A percentile compares a stretch with the other conserved stretches of the same genome.
Conservation (phyloP, 768 basidiomycete species). For the Cyathus striatus region DNA sequence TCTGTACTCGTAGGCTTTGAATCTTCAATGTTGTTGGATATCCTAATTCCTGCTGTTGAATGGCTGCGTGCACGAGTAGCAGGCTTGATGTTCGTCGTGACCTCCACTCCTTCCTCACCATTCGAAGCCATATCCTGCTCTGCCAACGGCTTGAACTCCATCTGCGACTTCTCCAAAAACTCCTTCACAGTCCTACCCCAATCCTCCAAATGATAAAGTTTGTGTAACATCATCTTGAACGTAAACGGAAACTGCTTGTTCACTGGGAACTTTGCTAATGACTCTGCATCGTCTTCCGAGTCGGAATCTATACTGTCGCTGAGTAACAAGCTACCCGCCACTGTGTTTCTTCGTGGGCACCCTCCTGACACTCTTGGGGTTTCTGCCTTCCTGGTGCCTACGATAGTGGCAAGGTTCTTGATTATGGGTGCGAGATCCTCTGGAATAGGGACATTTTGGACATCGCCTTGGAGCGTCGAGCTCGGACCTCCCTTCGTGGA, state of each 20-base stretch:
- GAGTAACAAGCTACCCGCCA: constrained; percentile 9
- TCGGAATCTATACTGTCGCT: constrained; percentile 4
- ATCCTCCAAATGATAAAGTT: constrained; percentile 56
- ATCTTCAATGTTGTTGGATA: background rate
- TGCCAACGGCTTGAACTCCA: constrained; percentile 51
- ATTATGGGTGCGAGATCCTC: constrained; percentile 31
- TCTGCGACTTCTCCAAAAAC: constrained; percentile 46
- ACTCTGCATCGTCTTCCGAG: constrained; percentile 17
- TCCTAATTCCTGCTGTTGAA: background rate
- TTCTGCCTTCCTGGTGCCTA: constrained; percentile 8
- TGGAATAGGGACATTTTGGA: constrained; percentile 18
- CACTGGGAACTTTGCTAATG: constrained; percentile 37
- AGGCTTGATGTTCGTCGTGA: constrained; percentile 4
- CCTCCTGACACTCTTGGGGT: background rate
- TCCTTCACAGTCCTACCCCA: constrained; percentile 54
- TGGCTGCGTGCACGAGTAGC: constrained; percentile 6
- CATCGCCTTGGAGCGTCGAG: constrained; percentile 18
- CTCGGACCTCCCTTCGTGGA: constrained; percentile 20
- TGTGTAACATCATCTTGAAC: constrained; percentile 65
- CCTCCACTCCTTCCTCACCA: constrained; percentile 11
- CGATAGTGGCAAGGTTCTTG: constrained; percentile 23
- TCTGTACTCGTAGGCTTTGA: background rate
- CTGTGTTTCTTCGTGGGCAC: constrained; percentile 19
- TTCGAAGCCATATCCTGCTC: constrained; percentile 21
- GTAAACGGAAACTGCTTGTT: constrained; percentile 50